phyloP scores from a whole-genome alignment of 1,284 basidiomycete species.

The Cryptococcus hybrid region DNA sequence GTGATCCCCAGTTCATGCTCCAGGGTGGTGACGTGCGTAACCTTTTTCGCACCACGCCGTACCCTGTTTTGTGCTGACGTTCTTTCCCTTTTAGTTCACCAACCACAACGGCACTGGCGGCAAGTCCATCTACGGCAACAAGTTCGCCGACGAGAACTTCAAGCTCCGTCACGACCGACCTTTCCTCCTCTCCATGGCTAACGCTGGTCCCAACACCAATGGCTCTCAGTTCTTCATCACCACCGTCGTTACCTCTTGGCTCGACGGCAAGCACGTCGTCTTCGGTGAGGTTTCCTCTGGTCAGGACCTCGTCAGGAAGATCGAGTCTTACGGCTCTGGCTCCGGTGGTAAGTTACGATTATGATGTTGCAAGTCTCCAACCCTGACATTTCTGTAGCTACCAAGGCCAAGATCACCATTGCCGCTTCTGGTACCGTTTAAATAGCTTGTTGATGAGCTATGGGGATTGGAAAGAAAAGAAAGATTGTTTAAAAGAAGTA shows the following conservation, averaged over 20 bases:
- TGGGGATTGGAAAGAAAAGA: not conserved
- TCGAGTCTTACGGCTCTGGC: constrained; percentile 50
- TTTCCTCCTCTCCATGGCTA: constrained; percentile 85
- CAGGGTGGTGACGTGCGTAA: constrained; percentile 49
- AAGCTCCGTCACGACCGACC: constrained; percentile 64
- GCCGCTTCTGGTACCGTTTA: constrained; percentile 47
- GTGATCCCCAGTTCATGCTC: constrained; percentile 65
- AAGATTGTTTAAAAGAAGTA: not conserved
- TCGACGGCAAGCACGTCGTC: constrained; percentile 75
- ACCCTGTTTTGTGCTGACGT: too few species aligned
- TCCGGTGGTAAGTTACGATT: constrained; percentile 43
- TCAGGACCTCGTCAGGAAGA: constrained; percentile 65
- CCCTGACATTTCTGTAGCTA: constrained; percentile 15
- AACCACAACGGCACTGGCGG: constrained; percentile 79
- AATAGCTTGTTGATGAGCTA: constrained; percentile 1
- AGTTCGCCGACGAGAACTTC: constrained; percentile 91
- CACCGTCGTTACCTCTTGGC: constrained; percentile 56
- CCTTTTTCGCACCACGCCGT: not conserved
- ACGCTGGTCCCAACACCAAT: constrained; percentile 58
- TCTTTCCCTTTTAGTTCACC: constrained; percentile 49
- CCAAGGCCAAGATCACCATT: constrained; percentile 50
- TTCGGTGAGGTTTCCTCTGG: constrained; percentile 84
- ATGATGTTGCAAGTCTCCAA: not conserved
- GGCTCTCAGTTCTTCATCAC: constrained; percentile 79
- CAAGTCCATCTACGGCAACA: constrained; percentile 81